Evolutionary conservation across 306 rosid genomes (phyloP).

Genomic region (Prunus davidiana): DNA sequence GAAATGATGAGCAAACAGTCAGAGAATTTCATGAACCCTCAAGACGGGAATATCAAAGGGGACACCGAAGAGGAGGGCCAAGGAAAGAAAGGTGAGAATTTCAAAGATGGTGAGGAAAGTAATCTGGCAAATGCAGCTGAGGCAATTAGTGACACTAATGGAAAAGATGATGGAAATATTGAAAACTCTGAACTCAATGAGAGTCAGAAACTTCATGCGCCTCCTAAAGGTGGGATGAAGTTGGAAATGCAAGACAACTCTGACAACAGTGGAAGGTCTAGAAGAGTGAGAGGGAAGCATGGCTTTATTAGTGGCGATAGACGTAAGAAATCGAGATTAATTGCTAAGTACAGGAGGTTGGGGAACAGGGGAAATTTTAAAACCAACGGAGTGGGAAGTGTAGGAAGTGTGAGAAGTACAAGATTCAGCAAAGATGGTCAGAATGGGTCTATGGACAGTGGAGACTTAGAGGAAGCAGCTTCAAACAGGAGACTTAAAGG

Average conservation of each 20-base stretch:
- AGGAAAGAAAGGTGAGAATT: constrained; percentile 15
- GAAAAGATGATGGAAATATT: constrained; percentile 12
- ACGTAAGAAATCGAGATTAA: constrained; percentile 46
- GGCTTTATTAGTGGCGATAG: constrained; percentile 26
- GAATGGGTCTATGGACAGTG: constrained; percentile 15
- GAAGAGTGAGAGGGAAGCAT: constrained; percentile 31
- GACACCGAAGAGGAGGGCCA: constrained; percentile 7
- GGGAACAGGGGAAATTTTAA: constrained; percentile 37
- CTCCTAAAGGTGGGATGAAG: constrained; percentile 16
- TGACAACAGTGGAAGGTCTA: neutral
- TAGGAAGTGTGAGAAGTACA: constrained; percentile 18
- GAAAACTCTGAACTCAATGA: constrained; percentile 17
- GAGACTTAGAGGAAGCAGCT: constrained; percentile 10
- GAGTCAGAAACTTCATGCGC: constrained; percentile 15
- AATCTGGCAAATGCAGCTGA: constrained; percentile 2
- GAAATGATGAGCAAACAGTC: constrained; percentile 11
- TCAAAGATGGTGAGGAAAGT: neutral
- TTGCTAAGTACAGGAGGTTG: constrained; percentile 28
- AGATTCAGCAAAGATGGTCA: constrained; percentile 29
- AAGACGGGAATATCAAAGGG: constrained; percentile 8
- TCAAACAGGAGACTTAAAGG: constrained; percentile 1
- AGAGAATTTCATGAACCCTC: constrained; percentile 16
- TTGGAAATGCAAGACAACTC: constrained; percentile 13
- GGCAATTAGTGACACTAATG: neutral
- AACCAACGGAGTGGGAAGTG: constrained; percentile 22